phyloP scores from a whole-genome alignment of 345 rosid species.

The Bruguiera sexangula region DNA sequence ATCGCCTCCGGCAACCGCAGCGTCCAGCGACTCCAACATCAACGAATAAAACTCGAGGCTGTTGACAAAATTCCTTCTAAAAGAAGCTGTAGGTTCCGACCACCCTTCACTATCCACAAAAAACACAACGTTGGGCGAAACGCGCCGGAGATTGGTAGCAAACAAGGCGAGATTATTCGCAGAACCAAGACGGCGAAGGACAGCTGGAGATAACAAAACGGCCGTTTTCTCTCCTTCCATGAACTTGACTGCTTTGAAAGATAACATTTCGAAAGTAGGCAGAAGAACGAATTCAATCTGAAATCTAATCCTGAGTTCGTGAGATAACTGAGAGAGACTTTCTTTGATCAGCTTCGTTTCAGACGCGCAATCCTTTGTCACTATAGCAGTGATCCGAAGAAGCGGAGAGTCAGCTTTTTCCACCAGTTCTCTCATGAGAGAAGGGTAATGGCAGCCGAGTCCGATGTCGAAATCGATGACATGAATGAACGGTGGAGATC shows the following conservation, averaged over 20 bases:
- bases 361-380: conserved; percentile 59
- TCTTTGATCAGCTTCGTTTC: conserved; percentile 75
- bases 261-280: conserved; percentile 65
- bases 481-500: conserved; percentile 57
- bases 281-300: conserved; percentile 67
- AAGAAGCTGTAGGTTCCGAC: conserved; percentile 52
- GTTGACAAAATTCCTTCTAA: conserved; percentile 64
- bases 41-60: conserved; percentile 67
- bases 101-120: conserved; percentile 71
- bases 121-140: conserved; percentile 61
- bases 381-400: conserved; percentile 75
- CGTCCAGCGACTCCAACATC: conserved; percentile 83
- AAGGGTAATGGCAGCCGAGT: conserved; percentile 88
- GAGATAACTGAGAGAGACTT: conserved; percentile 69
- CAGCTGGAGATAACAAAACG: conserved; percentile 57
- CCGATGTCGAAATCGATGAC: conserved; percentile 92
- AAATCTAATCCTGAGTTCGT: conserved; percentile 66
- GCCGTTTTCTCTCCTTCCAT: conserved; percentile 65
- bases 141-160: conserved; percentile 47
- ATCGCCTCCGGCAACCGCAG: conserved; percentile 51
- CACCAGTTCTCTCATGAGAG: conserved; percentile 71
- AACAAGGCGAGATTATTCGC: conserved; percentile 40
- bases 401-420: conserved; percentile 48
- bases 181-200: conserved; percentile 55
- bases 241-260: conserved; percentile 68